Evolutionary conservation across 148 eudicot species (phyloP).

Genomic region (Arbutus unedo): DNA sequence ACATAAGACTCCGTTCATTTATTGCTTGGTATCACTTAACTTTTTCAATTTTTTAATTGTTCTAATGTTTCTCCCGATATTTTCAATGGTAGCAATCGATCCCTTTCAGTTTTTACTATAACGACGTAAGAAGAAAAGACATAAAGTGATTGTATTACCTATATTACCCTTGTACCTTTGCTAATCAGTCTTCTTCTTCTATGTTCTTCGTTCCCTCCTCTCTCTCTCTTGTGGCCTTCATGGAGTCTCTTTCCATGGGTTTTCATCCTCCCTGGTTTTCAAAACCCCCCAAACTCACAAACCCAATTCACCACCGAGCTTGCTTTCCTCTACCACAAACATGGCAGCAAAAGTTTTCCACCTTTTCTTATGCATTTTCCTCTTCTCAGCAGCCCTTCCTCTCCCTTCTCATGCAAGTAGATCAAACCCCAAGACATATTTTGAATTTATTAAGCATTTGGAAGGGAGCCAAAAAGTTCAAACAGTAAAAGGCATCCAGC

Average conservation of each 20-base stretch:
- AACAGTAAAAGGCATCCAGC: slow-evolving; percentile 10
- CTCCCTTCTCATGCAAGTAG: not conserved
- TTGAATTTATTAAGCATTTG: slow-evolving; percentile 22
- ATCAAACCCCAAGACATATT: slow-evolving; percentile 1
- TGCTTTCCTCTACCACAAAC: too few relatives aligned
- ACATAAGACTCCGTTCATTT: too few relatives aligned
- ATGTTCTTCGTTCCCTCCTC: not conserved
- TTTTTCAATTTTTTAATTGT: too few relatives aligned
- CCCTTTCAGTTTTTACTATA: too few relatives aligned
- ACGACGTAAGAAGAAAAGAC: too few relatives aligned
- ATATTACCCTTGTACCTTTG: too few relatives aligned
- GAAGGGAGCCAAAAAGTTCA: slow-evolving; percentile 27
- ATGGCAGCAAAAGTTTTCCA: not conserved
- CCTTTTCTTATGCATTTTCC: not conserved
- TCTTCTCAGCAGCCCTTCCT: not conserved
- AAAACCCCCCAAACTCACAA: slow-evolving; percentile 18
- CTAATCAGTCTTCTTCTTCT: too few relatives aligned
- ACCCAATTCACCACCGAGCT: too few relatives aligned
- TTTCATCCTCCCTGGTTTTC: slow-evolving; percentile 48
- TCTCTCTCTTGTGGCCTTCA: slow-evolving; percentile 16
- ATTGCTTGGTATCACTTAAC: too few relatives aligned
- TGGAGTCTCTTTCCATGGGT: slow-evolving; percentile 60
- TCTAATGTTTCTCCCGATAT: too few relatives aligned
- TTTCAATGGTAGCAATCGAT: too few relatives aligned
- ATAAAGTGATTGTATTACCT: too few relatives aligned